These are phyloP conservation scores for Ophiognomonia clavigignenti-juglandacearum DNA, from an alignment of 2,329 filamentous ascomycete species.

Conservation along the genomic window DNA sequence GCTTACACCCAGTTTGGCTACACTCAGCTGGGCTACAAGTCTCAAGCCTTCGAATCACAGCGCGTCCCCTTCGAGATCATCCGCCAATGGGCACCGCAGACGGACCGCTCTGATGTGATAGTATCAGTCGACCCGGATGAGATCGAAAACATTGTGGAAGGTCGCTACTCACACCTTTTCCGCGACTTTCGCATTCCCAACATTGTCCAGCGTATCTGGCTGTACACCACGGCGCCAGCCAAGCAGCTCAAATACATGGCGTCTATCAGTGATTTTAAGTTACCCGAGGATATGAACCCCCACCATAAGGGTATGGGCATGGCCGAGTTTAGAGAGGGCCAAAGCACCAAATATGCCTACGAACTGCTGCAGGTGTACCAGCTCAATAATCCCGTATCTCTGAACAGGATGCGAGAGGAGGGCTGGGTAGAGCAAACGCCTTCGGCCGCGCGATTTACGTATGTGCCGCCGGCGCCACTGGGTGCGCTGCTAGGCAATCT, in stretches of 20 bases:
- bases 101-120: conserved; percentile 48
- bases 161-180: conserved; percentile 50
- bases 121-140: conserved; percentile 43
- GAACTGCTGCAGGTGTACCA: conserved; percentile 55
- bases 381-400: conserved; percentile 53
- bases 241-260: conserved; percentile 57
- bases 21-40: conserved; percentile 25
- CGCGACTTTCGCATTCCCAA: conserved; percentile 50
- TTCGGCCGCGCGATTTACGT: conserved; percentile 39
- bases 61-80: conserved; percentile 46
- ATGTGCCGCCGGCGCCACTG: conserved; percentile 52
- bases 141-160: conserved; percentile 43
- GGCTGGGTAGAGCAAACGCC: conserved; percentile 49
- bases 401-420: conserved; percentile 46
- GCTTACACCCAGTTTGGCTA: conserved; percentile 19
- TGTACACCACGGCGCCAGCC: conserved; percentile 46
- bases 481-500: conserved; percentile 56
- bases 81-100: conserved; percentile 42
- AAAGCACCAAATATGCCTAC: conserved; percentile 44
- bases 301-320: conserved; percentile 42
- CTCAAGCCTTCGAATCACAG: conserved; percentile 40
- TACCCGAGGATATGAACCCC: conserved; percentile 42
- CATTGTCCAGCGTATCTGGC: conserved; percentile 56
- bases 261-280: conserved; percentile 40
- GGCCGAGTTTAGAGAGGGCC: conserved; percentile 39